Evolutionary conservation across 2,329 filamentous ascomycete species (phyloP).

Genomic region (Fusarium annulatum): DNA sequence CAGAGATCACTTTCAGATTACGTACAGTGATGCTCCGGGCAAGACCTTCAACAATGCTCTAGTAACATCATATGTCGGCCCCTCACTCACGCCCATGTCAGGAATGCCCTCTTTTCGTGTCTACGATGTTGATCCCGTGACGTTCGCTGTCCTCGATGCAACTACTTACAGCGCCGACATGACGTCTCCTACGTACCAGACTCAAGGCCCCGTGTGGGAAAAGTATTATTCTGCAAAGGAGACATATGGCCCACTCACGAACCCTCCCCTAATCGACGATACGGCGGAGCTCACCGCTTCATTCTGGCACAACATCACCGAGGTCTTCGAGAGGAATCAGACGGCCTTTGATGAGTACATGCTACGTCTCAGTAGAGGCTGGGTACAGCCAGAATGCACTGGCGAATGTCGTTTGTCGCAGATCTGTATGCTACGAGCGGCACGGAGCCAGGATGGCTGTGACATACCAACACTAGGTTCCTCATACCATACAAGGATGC

Average conservation of each 20-base stretch:
- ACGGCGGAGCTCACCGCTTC: slow-evolving; percentile 62
- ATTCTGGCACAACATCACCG: slow-evolving; percentile 70
- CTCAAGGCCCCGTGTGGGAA: slow-evolving; percentile 60
- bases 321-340: slow-evolving; percentile 56
- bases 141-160: slow-evolving; percentile 65
- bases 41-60: slow-evolving; percentile 57
- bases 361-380: slow-evolving; percentile 60
- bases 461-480: slow-evolving; percentile 51
- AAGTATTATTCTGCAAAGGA: slow-evolving; percentile 68
- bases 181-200: slow-evolving; percentile 56
- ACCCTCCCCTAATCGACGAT: slow-evolving; percentile 52
- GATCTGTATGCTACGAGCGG: slow-evolving; percentile 65
- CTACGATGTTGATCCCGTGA: slow-evolving; percentile 67
- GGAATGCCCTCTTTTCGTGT: slow-evolving; percentile 68
- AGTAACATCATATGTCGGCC: slow-evolving; percentile 64
- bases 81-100: slow-evolving; percentile 65
- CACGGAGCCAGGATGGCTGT: slow-evolving; percentile 64
- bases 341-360: slow-evolving; percentile 60
- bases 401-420: slow-evolving; percentile 57
- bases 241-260: slow-evolving; percentile 60
- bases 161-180: slow-evolving; percentile 67
- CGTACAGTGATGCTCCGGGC: slow-evolving; percentile 60
- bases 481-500: slow-evolving; percentile 47
- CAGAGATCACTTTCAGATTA: slow-evolving; percentile 66
- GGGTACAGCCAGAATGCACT: slow-evolving; percentile 54